These are phyloP conservation scores for Zygosaccharomyces kombuchaensis DNA, from an alignment of 805 yeast genomes.

Conservation along the genomic window DNA sequence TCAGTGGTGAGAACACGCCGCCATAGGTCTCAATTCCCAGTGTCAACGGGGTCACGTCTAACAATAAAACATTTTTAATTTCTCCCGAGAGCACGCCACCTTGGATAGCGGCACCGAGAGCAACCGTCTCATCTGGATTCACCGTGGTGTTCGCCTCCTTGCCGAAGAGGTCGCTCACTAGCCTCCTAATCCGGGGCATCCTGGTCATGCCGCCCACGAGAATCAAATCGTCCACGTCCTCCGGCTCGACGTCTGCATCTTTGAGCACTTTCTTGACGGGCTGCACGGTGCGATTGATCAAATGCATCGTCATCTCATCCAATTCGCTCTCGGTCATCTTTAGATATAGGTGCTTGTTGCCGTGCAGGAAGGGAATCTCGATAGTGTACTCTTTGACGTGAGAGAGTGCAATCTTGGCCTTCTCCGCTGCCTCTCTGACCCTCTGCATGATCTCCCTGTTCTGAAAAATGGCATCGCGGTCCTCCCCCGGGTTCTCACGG, in stretches of 20 bases:
- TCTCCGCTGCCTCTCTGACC: slow-evolving; percentile 75
- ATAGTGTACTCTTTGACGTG: slow-evolving; percentile 58
- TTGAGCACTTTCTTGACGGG: slow-evolving; percentile 71
- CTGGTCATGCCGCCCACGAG: slow-evolving; percentile 88
- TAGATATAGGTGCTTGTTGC: slow-evolving; percentile 56
- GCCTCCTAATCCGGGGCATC: slow-evolving; percentile 72
- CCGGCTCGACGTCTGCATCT: slow-evolving; percentile 64
- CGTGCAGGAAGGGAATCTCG: slow-evolving; percentile 64
- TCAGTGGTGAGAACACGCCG: slow-evolving; percentile 74
- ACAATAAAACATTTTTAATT: slow-evolving; percentile 67
- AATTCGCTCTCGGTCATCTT: slow-evolving; percentile 61
- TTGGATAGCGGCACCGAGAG: slow-evolving; percentile 86
- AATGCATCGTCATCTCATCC: slow-evolving; percentile 59
- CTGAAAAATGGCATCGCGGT: slow-evolving; percentile 33
- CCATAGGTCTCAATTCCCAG: slow-evolving; percentile 83
- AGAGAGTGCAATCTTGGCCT: slow-evolving; percentile 69
- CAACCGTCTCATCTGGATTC: slow-evolving; percentile 92
- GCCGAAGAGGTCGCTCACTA: slow-evolving; percentile 56
- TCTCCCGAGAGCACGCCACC: slow-evolving; percentile 85
- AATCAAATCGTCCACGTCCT: slow-evolving; percentile 69
- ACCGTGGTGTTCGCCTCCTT: slow-evolving; percentile 67
- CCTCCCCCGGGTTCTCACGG: slow-evolving; percentile 45
- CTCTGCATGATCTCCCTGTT: slow-evolving; percentile 64
- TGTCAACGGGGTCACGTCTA: slow-evolving; percentile 81
- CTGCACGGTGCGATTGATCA: slow-evolving; percentile 62